Conservation (phyloP, 306 rosid species). For the Comarum palustre region DNA sequence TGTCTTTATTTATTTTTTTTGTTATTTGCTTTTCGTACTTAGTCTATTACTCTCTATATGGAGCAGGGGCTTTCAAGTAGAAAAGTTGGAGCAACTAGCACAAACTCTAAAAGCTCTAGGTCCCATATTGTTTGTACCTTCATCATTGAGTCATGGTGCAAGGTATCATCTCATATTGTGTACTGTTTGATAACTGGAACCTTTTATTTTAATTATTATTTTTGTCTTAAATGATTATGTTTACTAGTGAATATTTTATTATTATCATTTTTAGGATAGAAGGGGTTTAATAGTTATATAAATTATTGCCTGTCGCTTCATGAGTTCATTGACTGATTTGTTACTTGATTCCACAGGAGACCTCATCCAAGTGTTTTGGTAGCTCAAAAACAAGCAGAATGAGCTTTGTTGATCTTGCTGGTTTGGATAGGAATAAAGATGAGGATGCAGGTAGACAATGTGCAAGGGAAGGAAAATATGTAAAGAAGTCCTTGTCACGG, state of each 20-base stretch:
- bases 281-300: neutral
- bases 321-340: neutral
- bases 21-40: neutral
- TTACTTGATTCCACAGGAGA: slow-evolving; percentile 45
- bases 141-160: slow-evolving; percentile 84
- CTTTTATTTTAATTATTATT: neutral
- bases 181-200: neutral
- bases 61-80: slow-evolving; percentile 94
- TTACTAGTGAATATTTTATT: slow-evolving; percentile 2
- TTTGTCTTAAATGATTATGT: neutral
- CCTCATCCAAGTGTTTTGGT: slow-evolving; percentile 69
- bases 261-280: neutral
- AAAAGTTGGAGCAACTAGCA: slow-evolving; percentile 87
- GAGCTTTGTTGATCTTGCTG: slow-evolving; percentile 91
- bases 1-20: slow-evolving; percentile 1
- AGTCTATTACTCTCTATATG: slow-evolving; percentile 12
- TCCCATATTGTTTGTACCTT: slow-evolving; percentile 86
- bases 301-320: neutral
- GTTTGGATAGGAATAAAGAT: slow-evolving; percentile 60
- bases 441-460: slow-evolving; percentile 57
- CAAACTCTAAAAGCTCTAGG: slow-evolving; percentile 86
- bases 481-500: slow-evolving; percentile 80
- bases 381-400: slow-evolving; percentile 95
- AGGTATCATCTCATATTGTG: slow-evolving; percentile 49
- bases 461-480: slow-evolving; percentile 55